Conservation (phyloP, 2,329 filamentous ascomycete species). For the Aspergillus sp. region DNA sequence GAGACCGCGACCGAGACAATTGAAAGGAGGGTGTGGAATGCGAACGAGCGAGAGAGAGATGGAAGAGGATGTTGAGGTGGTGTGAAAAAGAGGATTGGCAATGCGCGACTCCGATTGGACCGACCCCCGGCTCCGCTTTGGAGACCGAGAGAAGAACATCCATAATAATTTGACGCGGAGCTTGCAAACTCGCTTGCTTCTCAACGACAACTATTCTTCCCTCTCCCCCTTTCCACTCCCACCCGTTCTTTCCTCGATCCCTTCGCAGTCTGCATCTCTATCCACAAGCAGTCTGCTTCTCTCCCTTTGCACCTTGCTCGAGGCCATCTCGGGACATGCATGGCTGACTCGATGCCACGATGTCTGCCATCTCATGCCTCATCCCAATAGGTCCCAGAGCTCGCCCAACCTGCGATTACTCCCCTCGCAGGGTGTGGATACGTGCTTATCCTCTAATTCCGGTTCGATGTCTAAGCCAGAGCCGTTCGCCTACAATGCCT, state of each 20-base stretch:
- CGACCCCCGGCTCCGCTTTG: constrained; percentile 30
- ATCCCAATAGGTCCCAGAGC: constrained; percentile 56
- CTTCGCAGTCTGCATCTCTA: too few relatives aligned
- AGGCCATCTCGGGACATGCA: constrained; percentile 29
- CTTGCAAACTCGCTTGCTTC: constrained; percentile 1
- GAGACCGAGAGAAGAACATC: constrained; percentile 9
- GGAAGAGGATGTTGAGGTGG: constrained; percentile 10
- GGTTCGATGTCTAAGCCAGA: constrained; percentile 31
- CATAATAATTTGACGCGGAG: constrained; percentile 18
- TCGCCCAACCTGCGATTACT: constrained; percentile 48
- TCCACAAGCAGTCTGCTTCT: not conserved
- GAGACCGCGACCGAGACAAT: not conserved
- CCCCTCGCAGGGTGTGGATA: constrained; percentile 44
- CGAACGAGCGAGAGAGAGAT: not conserved
- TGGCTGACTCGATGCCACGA: constrained; percentile 49
- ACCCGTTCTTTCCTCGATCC: not conserved
- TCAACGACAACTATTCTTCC: not conserved
- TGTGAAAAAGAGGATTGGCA: constrained; percentile 38
- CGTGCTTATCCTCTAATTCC: constrained; percentile 20
- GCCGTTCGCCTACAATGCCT: constrained; percentile 22
- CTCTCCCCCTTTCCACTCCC: not conserved
- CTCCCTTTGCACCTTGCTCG: constrained; percentile 18
- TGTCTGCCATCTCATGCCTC: constrained; percentile 65
- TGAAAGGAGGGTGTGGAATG: not conserved
- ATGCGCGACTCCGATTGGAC: constrained; percentile 38